phyloP scores from a whole-genome alignment of 768 basidiomycete genomes.

The Tricholoma matsutake region DNA sequence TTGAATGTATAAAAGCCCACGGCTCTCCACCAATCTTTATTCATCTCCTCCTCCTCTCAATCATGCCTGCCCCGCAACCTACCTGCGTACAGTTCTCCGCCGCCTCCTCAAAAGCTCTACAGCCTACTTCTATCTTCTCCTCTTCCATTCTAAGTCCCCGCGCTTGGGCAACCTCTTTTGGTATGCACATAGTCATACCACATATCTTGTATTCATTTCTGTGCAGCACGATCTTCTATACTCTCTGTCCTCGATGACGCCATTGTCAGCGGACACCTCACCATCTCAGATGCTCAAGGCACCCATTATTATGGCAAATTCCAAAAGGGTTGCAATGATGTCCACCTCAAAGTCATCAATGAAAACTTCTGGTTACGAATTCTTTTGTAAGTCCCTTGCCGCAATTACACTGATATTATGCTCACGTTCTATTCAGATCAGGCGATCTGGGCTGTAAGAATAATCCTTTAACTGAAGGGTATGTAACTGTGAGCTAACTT shows the following conservation, averaged over 20 bases:
- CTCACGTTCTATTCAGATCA: slow-evolving; percentile 36
- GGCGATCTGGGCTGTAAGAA: slow-evolving; percentile 65
- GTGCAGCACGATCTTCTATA: slow-evolving; percentile 56
- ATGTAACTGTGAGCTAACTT: slow-evolving; percentile 5
- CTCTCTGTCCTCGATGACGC: slow-evolving; percentile 56
- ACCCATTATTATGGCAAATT: slow-evolving; percentile 56
- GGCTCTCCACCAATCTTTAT: slow-evolving; percentile 12
- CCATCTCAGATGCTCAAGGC: slow-evolving; percentile 59
- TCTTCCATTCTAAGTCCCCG: slow-evolving; percentile 43
- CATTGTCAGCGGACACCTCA: slow-evolving; percentile 56
- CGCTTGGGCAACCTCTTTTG: slow-evolving; percentile 49
- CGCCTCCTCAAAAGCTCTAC: slow-evolving; percentile 40
- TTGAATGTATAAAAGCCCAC: slow-evolving; percentile 31
- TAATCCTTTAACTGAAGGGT: neutral
- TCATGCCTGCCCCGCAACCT: slow-evolving; percentile 36
- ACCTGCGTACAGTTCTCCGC: slow-evolving; percentile 39
- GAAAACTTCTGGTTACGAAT: slow-evolving; percentile 69
- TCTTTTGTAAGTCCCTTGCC: slow-evolving; percentile 44
- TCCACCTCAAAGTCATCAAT: slow-evolving; percentile 53
- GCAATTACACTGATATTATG: slow-evolving; percentile 7
- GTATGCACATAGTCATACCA: slow-evolving; percentile 25
- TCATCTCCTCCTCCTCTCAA: slow-evolving; percentile 8
- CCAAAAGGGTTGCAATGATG: slow-evolving; percentile 58
- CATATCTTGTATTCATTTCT: slow-evolving; percentile 8
- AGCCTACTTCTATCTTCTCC: slow-evolving; percentile 42